Percentiles rank a stretch among this genome's conserved stretches.
These are phyloP conservation scores for Podaxis sp. DNA, from an alignment of 768 basidiomycete genomes.

Conservation along the genomic window DNA sequence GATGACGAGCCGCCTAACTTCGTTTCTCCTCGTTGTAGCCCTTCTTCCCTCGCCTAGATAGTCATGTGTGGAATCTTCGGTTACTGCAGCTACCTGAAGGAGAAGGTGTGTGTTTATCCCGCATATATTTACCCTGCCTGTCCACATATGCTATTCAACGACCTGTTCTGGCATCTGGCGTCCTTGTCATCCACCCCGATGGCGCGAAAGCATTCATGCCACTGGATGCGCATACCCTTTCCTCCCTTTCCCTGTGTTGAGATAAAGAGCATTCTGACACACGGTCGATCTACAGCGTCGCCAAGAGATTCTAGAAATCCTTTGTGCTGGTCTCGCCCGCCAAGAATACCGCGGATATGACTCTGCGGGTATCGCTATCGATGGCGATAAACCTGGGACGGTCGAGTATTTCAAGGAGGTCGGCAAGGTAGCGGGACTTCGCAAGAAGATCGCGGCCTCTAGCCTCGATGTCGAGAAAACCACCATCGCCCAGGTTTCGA, in stretches of 20 bases:
- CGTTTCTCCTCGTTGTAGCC: constrained; percentile 2
- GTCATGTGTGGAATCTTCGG: constrained; percentile 94
- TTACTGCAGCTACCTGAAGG: constrained; percentile 92
- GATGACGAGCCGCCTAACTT: constrained; percentile 3
- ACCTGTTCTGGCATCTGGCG: not conserved
- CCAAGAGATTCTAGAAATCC: constrained; percentile 85
- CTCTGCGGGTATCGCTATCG: constrained; percentile 86
- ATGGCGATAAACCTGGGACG: constrained; percentile 80
- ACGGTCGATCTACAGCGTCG: constrained; percentile 55
- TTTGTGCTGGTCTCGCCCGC: constrained; percentile 86
- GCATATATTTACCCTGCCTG: not conserved
- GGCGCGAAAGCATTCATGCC: not conserved
- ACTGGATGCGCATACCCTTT: not conserved
- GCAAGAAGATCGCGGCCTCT: constrained; percentile 80
- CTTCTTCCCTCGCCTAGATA: constrained; percentile 11
- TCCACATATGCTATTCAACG: not conserved
- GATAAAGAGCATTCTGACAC: constrained; percentile 14
- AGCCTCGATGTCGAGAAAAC: constrained; percentile 70
- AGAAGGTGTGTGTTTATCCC: constrained; percentile 62
- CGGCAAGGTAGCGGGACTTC: constrained; percentile 91
- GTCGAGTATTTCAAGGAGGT: constrained; percentile 94
- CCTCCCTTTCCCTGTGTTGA: constrained; percentile 2
- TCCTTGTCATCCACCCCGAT: not conserved
- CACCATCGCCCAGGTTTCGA: constrained; percentile 85
- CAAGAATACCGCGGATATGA: constrained; percentile 99